phyloP scores from a whole-genome alignment of 768 basidiomycete genomes.

The Lyophyllum semitale region DNA sequence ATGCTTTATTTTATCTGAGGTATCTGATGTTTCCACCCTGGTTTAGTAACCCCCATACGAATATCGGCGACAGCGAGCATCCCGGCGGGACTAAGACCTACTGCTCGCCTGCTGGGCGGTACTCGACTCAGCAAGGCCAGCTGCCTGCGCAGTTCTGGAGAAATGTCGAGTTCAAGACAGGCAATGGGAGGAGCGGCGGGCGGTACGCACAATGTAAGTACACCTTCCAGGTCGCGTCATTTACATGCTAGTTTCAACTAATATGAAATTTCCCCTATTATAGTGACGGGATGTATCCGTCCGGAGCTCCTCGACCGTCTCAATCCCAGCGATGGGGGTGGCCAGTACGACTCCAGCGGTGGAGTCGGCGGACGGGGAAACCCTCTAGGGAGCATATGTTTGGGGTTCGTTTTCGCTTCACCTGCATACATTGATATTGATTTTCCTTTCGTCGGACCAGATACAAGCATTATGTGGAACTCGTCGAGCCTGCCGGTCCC shows the following conservation, averaged over 20 bases:
- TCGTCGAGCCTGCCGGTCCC: conserved; percentile 51
- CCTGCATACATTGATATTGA: background rate
- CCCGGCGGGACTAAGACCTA: conserved; percentile 58
- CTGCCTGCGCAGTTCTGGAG: conserved; percentile 52
- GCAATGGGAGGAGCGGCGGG: conserved; percentile 39
- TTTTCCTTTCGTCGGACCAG: conserved; percentile 23
- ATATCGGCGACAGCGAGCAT: conserved; percentile 55
- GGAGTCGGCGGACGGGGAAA: conserved; percentile 52
- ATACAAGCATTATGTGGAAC: conserved; percentile 62
- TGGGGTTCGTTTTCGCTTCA: conserved; percentile 35
- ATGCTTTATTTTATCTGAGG: no score
- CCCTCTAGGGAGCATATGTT: conserved; percentile 50
- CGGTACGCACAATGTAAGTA: conserved; percentile 50
- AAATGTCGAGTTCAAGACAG: conserved; percentile 46
- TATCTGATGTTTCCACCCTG: background rate
- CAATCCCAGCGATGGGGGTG: conserved; percentile 49
- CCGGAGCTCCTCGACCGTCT: conserved; percentile 43
- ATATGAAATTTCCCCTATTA: background rate
- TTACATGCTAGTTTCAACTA: no score
- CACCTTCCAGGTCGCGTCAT: no score
- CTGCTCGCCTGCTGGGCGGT: conserved; percentile 46
- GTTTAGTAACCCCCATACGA: conserved; percentile 46
- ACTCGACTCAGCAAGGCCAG: conserved; percentile 43
- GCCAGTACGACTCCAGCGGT: conserved; percentile 62
- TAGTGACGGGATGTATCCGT: conserved; percentile 60